Evolutionary conservation across 768 basidiomycete species (phyloP), one percentile per base, ranked within the genome.

Genomic region (Mycena maculata): DNA sequence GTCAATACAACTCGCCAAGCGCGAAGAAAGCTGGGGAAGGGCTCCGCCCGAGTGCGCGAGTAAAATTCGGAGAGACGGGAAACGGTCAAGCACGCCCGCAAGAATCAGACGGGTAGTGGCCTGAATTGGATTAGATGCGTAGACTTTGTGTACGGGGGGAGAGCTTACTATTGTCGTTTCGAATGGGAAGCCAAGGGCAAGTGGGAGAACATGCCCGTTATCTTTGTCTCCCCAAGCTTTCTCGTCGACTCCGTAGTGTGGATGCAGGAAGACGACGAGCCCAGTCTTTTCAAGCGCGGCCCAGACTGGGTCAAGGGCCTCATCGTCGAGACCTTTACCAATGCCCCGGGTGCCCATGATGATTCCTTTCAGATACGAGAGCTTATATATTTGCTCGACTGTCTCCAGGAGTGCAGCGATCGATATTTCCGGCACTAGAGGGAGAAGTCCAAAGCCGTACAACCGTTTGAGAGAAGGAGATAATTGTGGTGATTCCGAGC

Each of bases 11-110:
- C 91, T 93, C 0, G 93, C 90, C 39, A 96, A 83, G 28, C 94
- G 89, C 23, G 93, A 94, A 12, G 94, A 95, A 20, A 96, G 82
- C 59, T 90, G 90, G 30, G 94, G 91, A 36, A 96, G 86, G 3
- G 92, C 90, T 12, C 94, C 94, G 27, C 94, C 94, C 4, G 94
- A 94, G 75, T 96, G 94, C 1, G 94, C 94, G 66, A 96, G 87
- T 16, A 96, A 85, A 57, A 96, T 79, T 31, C 89, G 88, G 48
- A 96, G 88, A 28, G 79, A 75, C 3, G 94, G 94, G 79, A 90
- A 89, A 23, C 91, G 89, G 76, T 96, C 94, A 70, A 95, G 82
- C 22, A 90, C 86, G 2, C 95, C 94, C 13, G 92, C 84, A 53
- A 95, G 86, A 72, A 96, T 94, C 45, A 96, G 81, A 39, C 94